Evolutionary conservation across 257 asterid genomes (phyloP), one percentile per base, ranked within the genome.

Genomic region (Rauvolfia tetraphylla): DNA sequence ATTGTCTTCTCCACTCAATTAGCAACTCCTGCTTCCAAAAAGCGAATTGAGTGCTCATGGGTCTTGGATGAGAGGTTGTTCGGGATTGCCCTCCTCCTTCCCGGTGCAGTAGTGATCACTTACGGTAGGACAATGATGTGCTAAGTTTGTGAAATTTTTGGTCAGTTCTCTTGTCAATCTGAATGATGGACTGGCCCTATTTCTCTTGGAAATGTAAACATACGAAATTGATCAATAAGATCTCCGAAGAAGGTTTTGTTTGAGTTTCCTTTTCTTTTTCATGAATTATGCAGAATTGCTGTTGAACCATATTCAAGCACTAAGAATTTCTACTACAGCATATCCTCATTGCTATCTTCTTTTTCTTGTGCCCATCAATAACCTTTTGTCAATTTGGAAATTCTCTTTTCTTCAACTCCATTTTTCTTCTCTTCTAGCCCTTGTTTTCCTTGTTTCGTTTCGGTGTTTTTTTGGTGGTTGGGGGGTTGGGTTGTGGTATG

Each of bases 51-150:
- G 39, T 82, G 49, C 36, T 76, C n/a, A 51, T 66, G 77, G 89
- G 92, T 89, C 69, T 84, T 83, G 97, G 93, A 92, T 86, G 97
- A 83, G 97, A 94, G 98, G 97, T 83, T 84, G 96, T 82, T 86
- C 81, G 83, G 72, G 91, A 81, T 73, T 83, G 81, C 92, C 97
- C 98, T 90, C 96, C 97, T 87, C 96, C 92, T 78, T 63, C 85
- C 96, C 90, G 27, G 84, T 68, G 62, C 77, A 81, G 79, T 53
- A 31, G 41, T 70, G 39, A 25, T n/a, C 71, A 70, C 76, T 46
- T 79, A 76, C 75, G 61, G 71, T 70, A 83, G 77, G 69, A 74
- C 62, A 61, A 73, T 77, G 74, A 61, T 73, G 81, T 71, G 74
- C 74, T 63, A 46, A 75, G 44, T 14, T 75, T 75, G 81, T 79